phyloP scores from a whole-genome alignment of 1,284 basidiomycete genomes.

The Malassezia pachydermatis region DNA sequence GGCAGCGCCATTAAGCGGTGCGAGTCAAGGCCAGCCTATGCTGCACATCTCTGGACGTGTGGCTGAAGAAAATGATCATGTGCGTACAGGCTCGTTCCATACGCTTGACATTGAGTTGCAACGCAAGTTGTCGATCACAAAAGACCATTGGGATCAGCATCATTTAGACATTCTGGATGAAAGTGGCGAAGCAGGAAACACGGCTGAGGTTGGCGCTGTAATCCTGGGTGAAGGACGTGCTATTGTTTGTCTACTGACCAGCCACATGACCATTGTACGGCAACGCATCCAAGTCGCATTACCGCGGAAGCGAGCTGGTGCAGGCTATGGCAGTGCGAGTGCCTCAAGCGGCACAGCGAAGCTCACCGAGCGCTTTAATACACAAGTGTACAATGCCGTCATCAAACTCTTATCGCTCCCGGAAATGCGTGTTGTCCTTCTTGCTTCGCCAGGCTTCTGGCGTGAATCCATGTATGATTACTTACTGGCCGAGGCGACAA shows the following conservation, averaged over 20 bases:
- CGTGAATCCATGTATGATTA: slow-evolving; percentile 79
- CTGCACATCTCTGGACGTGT: slow-evolving; percentile 83
- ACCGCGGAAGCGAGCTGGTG: slow-evolving; percentile 62
- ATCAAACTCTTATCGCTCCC: slow-evolving; percentile 78
- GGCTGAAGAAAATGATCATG: slow-evolving; percentile 77
- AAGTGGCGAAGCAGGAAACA: slow-evolving; percentile 75
- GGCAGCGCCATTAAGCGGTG: slow-evolving; percentile 19
- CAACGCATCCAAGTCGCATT: slow-evolving; percentile 83
- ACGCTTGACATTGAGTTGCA: slow-evolving; percentile 88
- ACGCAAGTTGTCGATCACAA: slow-evolving; percentile 83
- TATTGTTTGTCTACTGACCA: slow-evolving; percentile 82
- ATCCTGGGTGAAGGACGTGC: slow-evolving; percentile 91
- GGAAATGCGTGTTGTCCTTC: slow-evolving; percentile 74
- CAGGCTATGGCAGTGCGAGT: slow-evolving; percentile 31
- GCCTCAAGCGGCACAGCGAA: slow-evolving; percentile 17
- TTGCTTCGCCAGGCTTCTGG: slow-evolving; percentile 93
- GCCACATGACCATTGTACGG: slow-evolving; percentile 89
- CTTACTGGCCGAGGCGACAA: slow-evolving; percentile 47
- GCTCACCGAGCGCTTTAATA: slow-evolving; percentile 59
- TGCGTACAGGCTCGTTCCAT: slow-evolving; percentile 88
- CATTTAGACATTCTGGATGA: slow-evolving; percentile 73
- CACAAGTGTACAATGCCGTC: slow-evolving; percentile 75
- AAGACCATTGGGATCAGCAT: slow-evolving; percentile 81
- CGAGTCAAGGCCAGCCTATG: slow-evolving; percentile 46
- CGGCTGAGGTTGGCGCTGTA: slow-evolving; percentile 90